Evolutionary conservation across 148 eudicot genomes (phyloP).

Genomic region (Nepenthes mirabilis): DNA sequence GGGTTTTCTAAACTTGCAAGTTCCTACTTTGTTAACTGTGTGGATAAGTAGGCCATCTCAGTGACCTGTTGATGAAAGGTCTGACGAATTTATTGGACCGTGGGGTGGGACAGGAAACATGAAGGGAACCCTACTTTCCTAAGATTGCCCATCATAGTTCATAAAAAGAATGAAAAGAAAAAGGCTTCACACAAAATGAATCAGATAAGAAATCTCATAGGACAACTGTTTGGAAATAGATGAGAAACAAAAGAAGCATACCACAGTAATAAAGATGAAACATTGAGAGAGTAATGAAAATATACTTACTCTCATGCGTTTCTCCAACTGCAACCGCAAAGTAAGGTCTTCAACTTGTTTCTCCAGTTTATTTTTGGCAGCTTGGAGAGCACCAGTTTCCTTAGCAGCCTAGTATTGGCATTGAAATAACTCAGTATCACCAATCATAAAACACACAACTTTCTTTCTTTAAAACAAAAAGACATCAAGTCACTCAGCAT

Average conservation of each 20-base stretch:
- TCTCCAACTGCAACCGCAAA: conserved; percentile 95
- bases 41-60: too few species aligned
- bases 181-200: too few species aligned
- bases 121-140: too few species aligned
- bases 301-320: conserved; percentile 82
- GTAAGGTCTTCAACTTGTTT: conserved; percentile 99
- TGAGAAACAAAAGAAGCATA: not conserved
- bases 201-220: not conserved
- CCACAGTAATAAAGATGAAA: not conserved
- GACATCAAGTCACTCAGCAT: too few species aligned
- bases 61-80: too few species aligned
- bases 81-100: too few species aligned
- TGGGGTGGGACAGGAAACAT: too few species aligned
- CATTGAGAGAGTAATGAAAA: too few species aligned
- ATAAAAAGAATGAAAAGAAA: too few species aligned
- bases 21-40: too few species aligned
- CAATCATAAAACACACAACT: not conserved
- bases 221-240: not conserved
- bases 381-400: conserved; percentile 99
- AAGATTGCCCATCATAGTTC: too few species aligned
- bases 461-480: not conserved
- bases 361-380: conserved; percentile 97
- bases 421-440: conserved; percentile 1
- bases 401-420: conserved; percentile 62
- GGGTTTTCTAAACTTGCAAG: too few species aligned